A percentile compares a stretch with the other conserved stretches of the same genome.
Evolutionary conservation across 139 green algal species (phyloP).

Genomic region (Closterium sp.): DNA sequence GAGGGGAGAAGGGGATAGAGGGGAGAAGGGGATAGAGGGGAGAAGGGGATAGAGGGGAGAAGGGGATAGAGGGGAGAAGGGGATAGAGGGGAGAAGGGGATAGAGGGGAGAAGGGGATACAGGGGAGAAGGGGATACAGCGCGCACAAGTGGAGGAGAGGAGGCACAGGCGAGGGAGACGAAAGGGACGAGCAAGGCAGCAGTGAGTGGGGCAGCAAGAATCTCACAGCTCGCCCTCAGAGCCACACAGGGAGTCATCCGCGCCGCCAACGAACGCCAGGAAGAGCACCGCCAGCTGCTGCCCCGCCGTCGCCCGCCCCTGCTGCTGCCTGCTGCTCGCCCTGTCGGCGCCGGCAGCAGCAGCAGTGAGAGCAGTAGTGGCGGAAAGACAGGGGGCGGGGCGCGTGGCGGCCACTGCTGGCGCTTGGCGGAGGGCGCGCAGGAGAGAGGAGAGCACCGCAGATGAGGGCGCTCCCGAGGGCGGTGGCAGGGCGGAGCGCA

Average conservation of each 20-base stretch:
- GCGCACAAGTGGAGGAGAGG: too few relatives aligned
- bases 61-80: not conserved
- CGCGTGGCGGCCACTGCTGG: not conserved
- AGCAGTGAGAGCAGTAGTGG: not conserved
- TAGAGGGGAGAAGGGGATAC: not conserved
- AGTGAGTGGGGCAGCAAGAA: not conserved
- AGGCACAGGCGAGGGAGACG: too few relatives aligned
- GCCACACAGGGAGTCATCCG: not conserved
- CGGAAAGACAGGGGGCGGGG: not conserved
- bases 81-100: too few relatives aligned
- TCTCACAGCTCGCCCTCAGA: too few relatives aligned
- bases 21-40: not conserved
- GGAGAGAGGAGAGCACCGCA: not conserved
- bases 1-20: too few relatives aligned
- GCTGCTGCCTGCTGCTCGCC: not conserved
- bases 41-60: too few relatives aligned
- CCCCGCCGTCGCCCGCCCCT: not conserved
- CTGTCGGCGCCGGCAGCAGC: not conserved
- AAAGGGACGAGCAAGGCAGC: too few relatives aligned
- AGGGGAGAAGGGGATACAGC: too few relatives aligned
- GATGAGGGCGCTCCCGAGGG: not conserved
- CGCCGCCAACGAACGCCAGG: slow-evolving; percentile 9
- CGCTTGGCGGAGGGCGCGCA: not conserved
- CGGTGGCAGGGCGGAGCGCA: not conserved
- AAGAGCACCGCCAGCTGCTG: slow-evolving; percentile 14